A percentile compares a stretch with the other conserved stretches of the same genome.
Evolutionary conservation across 1,284 basidiomycete species (phyloP).

Genomic region (Ganoderma resinaceum): DNA sequence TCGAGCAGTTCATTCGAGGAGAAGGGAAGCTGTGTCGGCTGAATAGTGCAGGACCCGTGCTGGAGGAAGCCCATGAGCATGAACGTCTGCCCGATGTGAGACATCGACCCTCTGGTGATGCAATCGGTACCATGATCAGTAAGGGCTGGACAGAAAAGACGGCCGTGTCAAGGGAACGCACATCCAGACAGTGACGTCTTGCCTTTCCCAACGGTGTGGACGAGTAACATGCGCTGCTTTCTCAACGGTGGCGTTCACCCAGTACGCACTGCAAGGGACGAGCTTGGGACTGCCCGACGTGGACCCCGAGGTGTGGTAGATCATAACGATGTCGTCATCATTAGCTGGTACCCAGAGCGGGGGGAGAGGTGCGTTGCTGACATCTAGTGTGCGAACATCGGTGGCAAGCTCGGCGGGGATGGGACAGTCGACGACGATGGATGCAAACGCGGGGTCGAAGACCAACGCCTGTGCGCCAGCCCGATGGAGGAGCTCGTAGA

Average conservation of each 20-base stretch:
- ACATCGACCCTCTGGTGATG: slow-evolving; percentile 38
- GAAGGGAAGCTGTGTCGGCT: slow-evolving; percentile 40
- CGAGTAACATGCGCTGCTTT: slow-evolving; percentile 34
- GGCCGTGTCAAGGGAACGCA: slow-evolving; percentile 23
- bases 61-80: slow-evolving; percentile 41
- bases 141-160: slow-evolving; percentile 7
- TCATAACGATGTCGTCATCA: slow-evolving; percentile 54
- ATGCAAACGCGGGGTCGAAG: slow-evolving; percentile 56
- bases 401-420: slow-evolving; percentile 56
- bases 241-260: slow-evolving; percentile 37
- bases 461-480: slow-evolving; percentile 67
- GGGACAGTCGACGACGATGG: slow-evolving; percentile 48
- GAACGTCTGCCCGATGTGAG: slow-evolving; percentile 42
- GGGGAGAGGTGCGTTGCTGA: slow-evolving; percentile 29
- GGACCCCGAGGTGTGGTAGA: slow-evolving; percentile 79
- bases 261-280: slow-evolving; percentile 38
- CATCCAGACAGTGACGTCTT: slow-evolving; percentile 61
- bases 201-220: slow-evolving; percentile 41
- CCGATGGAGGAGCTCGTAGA: slow-evolving; percentile 67
- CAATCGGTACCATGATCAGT: slow-evolving; percentile 5
- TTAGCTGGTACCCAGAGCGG: slow-evolving; percentile 36
- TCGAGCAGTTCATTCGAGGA: slow-evolving; percentile 38
- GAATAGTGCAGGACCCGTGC: slow-evolving; percentile 42
- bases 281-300: slow-evolving; percentile 55
- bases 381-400: slow-evolving; percentile 40